Evolutionary conservation across 495 filamentous ascomycete genomes (phyloP).

Genomic region (Aspergillus nidulans): DNA sequence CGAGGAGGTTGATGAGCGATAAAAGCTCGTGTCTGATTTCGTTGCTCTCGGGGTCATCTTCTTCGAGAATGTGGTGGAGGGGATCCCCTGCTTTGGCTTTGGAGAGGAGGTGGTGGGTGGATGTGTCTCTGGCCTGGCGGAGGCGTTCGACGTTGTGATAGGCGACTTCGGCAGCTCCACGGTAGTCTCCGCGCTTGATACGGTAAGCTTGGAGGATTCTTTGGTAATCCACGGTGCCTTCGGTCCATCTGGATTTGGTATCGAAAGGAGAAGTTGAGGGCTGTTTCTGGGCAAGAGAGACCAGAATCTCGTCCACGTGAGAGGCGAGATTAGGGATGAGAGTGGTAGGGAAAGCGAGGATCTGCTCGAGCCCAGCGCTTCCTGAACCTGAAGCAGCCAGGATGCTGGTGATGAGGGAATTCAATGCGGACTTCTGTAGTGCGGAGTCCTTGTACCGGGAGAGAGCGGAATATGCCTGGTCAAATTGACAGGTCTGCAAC

Average conservation of each 20-base stretch:
- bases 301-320: slow-evolving; percentile 72
- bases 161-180: slow-evolving; percentile 78
- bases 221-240: slow-evolving; percentile 53
- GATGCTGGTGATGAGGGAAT: slow-evolving; percentile 69
- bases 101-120: slow-evolving; percentile 37
- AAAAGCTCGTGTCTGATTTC: slow-evolving; percentile 63
- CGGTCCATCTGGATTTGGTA: slow-evolving; percentile 25
- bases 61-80: slow-evolving; percentile 44
- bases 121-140: slow-evolving; percentile 46
- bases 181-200: slow-evolving; percentile 75
- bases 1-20: slow-evolving; percentile 80
- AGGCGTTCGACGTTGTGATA: slow-evolving; percentile 59
- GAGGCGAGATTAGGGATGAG: slow-evolving; percentile 67
- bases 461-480: slow-evolving; percentile 76
- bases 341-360: slow-evolving; percentile 62
- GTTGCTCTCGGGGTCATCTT: slow-evolving; percentile 51
- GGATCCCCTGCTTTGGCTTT: slow-evolving; percentile 44
- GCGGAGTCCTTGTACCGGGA: slow-evolving; percentile 63
- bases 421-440: slow-evolving; percentile 56
- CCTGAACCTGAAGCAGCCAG: slow-evolving; percentile 60
- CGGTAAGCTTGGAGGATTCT: slow-evolving; percentile 88
- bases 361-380: slow-evolving; percentile 45
- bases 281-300: slow-evolving; percentile 44
- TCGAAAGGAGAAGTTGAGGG: slow-evolving; percentile 34
- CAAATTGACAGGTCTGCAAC: slow-evolving; percentile 69